Evolutionary conservation across 176 grass and related monocot genomes (phyloP), one percentile per base, ranked within the genome.

Genomic region (Avena insularis): DNA sequence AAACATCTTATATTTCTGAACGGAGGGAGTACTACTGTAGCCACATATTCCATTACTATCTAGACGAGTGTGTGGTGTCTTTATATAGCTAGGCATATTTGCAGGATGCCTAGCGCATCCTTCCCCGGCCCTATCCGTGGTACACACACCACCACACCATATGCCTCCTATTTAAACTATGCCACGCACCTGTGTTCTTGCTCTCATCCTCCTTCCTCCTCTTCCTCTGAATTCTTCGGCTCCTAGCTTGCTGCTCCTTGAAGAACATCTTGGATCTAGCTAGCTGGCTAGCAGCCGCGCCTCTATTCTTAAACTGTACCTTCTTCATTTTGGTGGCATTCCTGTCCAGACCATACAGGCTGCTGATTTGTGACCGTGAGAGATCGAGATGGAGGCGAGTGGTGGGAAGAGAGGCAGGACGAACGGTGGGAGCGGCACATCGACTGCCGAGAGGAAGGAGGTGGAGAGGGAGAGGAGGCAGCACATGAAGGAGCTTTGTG

Each of bases 401-500:
- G 21, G 25, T 4, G 58, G 70, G 21, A 82, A 36, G 71, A 82
- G 64, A 71, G 54, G 29, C 27, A 72, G 54, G 14, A 11, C 12
- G 27, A 84, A 27, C 14, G 69, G 58, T 40, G 1, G 87, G 3
- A 0, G 38, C 17, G 5, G 5, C 72, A 29, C 80, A 29, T 7
- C 54, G 45, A 3, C n/a, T 9, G 68, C 91, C 78, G 78, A 83
- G 91, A 91, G 91, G 77, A 95, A 93, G 65, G 88, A 90, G 56
- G 79, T 85, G 29, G 93, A 95, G 89, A 89, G 81, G 71, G 83
- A 78, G 29, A 91, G 93, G 71, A 85, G 93, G 87, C 65, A 84
- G 78, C 87, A 93, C 14, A 95, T 95, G 91, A 95, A 93, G 84
- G 66, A 6, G 58, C 87, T 95, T 19, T 93, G 91, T 87, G 0